phyloP scores from a whole-genome alignment of 1,284 basidiomycete genomes.

The Cutaneotrichosporon sp. region DNA sequence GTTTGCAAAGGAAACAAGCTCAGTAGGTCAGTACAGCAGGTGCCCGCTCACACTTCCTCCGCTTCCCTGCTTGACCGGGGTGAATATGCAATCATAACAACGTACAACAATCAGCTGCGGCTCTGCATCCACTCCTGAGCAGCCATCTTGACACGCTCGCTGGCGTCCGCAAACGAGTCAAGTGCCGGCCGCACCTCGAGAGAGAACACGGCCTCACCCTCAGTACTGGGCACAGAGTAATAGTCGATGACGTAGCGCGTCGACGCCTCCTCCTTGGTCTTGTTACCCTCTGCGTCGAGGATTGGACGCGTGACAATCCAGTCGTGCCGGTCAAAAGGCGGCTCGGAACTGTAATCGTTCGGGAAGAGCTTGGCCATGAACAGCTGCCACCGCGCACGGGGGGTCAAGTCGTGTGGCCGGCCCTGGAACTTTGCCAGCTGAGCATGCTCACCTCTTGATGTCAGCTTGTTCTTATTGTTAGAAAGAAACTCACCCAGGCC shows the following conservation, averaged over 20 bases:
- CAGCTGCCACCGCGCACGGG: constrained; percentile 81
- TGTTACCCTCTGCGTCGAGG: constrained; percentile 60
- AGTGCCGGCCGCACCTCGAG: constrained; percentile 88
- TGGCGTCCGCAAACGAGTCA: constrained; percentile 71
- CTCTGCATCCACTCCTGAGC: constrained; percentile 64
- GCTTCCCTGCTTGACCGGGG: not conserved
- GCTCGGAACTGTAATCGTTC: constrained; percentile 78
- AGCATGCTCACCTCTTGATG: constrained; percentile 55
- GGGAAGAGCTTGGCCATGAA: constrained; percentile 86
- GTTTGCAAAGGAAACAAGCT: too few species aligned
- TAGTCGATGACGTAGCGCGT: constrained; percentile 96
- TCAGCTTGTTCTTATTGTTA: constrained; percentile 1
- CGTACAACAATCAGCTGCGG: constrained; percentile 14
- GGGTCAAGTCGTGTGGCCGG: constrained; percentile 73
- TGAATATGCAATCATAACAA: not conserved
- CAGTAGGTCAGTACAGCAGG: too few species aligned
- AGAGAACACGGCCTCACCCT: constrained; percentile 86
- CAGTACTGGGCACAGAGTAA: constrained; percentile 82
- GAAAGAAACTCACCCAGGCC: constrained; percentile 50
- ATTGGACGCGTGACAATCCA: constrained; percentile 82
- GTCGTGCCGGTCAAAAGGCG: constrained; percentile 98
- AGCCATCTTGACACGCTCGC: constrained; percentile 67
- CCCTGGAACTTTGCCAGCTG: constrained; percentile 84
- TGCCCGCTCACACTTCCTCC: too few species aligned
- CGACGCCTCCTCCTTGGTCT: constrained; percentile 33